Conservation (phyloP, 2,329 filamentous ascomycete genomes). For the Talaromyces piceae region DNA sequence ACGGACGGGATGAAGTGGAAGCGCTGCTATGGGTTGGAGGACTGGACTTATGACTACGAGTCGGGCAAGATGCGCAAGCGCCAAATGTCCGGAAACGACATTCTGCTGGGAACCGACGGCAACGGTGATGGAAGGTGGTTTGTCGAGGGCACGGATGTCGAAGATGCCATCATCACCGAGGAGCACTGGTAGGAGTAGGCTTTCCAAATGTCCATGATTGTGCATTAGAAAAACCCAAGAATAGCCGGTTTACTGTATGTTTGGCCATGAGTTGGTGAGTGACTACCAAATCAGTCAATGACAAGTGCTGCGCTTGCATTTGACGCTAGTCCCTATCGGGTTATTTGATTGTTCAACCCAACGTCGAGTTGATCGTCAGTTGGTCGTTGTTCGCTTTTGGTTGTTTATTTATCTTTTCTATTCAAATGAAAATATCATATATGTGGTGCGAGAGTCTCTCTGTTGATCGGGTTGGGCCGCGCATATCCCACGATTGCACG, state of each 20-base stretch:
- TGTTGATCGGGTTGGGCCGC: neutral
- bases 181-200: slow-evolving; percentile 31
- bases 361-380: no score
- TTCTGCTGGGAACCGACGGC: slow-evolving; percentile 35
- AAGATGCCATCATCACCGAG: slow-evolving; percentile 29
- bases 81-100: slow-evolving; percentile 43
- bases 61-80: slow-evolving; percentile 40
- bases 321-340: neutral
- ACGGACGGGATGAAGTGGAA: slow-evolving; percentile 64
- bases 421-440: no score
- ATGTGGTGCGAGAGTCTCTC: no score
- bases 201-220: no score
- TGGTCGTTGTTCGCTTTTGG: no score
- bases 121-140: slow-evolving; percentile 41
- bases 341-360: neutral
- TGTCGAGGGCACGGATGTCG: slow-evolving; percentile 35
- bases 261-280: no score
- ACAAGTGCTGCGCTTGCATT: neutral
- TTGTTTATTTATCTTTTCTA: no score
- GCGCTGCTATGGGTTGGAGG: slow-evolving; percentile 69
- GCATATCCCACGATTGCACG: neutral
- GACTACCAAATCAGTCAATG: no score
- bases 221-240: no score
- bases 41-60: slow-evolving; percentile 41
- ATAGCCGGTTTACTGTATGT: no score